These are phyloP conservation scores for Microdochium trichocladiopsis DNA, from an alignment of 2,329 filamentous ascomycete species.

Conservation along the genomic window DNA sequence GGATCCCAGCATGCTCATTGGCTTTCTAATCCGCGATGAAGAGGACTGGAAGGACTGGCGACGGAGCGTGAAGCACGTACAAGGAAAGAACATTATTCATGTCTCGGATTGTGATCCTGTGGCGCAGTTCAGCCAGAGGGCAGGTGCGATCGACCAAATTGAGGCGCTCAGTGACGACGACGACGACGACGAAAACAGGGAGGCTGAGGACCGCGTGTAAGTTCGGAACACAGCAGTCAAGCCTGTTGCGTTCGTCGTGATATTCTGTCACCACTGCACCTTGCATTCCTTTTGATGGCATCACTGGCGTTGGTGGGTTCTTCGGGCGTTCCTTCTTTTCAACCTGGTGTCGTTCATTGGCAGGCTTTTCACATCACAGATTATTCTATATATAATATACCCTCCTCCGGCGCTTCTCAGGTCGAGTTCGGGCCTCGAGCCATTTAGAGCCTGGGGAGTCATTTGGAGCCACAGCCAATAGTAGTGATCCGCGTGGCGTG, in stretches of 20 bases:
- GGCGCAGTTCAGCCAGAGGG: slow-evolving; percentile 51
- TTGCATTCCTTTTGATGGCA: background rate
- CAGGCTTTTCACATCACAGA: background rate
- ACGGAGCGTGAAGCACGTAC: slow-evolving; percentile 62
- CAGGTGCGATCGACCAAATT: slow-evolving; percentile 80
- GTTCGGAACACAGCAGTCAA: too few relatives aligned
- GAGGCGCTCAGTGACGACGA: slow-evolving; percentile 76
- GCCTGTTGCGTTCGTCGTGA: background rate
- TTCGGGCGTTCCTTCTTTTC: background rate
- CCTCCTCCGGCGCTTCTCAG: too few relatives aligned
- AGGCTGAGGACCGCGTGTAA: background rate
- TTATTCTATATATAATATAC: too few relatives aligned
- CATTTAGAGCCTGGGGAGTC: too few relatives aligned
- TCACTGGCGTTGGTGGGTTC: background rate
- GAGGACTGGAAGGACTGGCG: slow-evolving; percentile 84
- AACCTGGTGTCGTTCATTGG: background rate
- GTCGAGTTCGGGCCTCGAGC: too few relatives aligned
- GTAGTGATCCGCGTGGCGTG: too few relatives aligned
- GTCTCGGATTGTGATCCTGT: slow-evolving; percentile 66
- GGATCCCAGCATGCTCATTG: slow-evolving; percentile 97
- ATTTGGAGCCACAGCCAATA: too few relatives aligned
- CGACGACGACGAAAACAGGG: slow-evolving; percentile 29
- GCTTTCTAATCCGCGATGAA: slow-evolving; percentile 77
- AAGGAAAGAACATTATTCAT: slow-evolving; percentile 81
- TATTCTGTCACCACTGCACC: background rate